Evolutionary conservation across 2,329 filamentous ascomycete species (phyloP).

Genomic region (Geosmithia morbida): DNA sequence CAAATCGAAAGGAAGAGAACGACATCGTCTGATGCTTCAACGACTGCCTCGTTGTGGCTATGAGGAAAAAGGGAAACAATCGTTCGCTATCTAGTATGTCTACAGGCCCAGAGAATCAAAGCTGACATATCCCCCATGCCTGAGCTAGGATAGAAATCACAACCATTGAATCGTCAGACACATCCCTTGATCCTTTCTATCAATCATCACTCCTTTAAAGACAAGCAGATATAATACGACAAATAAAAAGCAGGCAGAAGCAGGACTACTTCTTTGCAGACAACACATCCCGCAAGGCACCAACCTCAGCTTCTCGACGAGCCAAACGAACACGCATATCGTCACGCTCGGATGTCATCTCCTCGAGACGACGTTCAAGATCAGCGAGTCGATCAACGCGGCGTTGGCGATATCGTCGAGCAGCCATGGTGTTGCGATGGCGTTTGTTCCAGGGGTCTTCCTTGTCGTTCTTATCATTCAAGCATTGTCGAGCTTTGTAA

Average conservation of each 20-base stretch:
- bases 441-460: constrained; percentile 31
- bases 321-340: constrained; percentile 48
- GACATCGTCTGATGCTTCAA: constrained; percentile 14
- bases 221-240: neutral
- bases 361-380: constrained; percentile 43
- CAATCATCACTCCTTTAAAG: neutral
- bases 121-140: neutral
- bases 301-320: constrained; percentile 49
- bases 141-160: neutral
- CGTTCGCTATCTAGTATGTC: neutral
- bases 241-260: neutral
- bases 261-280: constrained; percentile 8
- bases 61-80: neutral
- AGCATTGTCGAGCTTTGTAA: neutral
- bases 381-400: constrained; percentile 50
- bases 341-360: constrained; percentile 47
- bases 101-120: neutral
- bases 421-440: constrained; percentile 56
- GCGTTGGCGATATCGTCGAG: constrained; percentile 57
- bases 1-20: constrained; percentile 7
- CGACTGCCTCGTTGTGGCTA: neutral
- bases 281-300: constrained; percentile 40
- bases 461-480: constrained; percentile 1
- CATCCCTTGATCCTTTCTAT: neutral
- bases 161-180: neutral